phyloP scores from a whole-genome alignment of 2,329 filamentous ascomycete species.

The Graphilbum fragrans region DNA sequence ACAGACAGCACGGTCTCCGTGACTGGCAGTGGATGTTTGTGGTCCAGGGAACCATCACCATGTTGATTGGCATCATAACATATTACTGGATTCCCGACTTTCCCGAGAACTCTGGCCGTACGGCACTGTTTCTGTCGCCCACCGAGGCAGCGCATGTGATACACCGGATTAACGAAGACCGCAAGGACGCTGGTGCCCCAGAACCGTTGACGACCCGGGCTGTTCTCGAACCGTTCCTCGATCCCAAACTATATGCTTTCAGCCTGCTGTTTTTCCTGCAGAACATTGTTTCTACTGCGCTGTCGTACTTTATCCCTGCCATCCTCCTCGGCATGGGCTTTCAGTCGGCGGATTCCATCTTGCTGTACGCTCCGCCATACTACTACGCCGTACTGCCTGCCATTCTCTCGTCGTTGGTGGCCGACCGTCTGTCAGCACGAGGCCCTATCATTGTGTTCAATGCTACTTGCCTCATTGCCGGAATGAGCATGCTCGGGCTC shows the following conservation, averaged over 20 bases:
- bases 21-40: constrained; percentile 1
- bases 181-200: constrained; percentile 37
- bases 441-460: constrained; percentile 56
- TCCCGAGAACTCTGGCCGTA: constrained; percentile 39
- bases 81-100: constrained; percentile 52
- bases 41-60: neutral
- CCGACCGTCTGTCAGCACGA: constrained; percentile 54
- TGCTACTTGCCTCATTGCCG: constrained; percentile 38
- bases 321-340: constrained; percentile 60
- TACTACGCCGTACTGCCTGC: constrained; percentile 51
- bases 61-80: constrained; percentile 27
- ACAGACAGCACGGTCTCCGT: neutral
- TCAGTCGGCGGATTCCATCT: constrained; percentile 49
- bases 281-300: constrained; percentile 60
- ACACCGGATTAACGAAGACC: constrained; percentile 40
- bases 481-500: constrained; percentile 62
- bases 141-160: constrained; percentile 38
- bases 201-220: constrained; percentile 36
- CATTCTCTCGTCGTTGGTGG: constrained; percentile 45
- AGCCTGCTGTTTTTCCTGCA: constrained; percentile 48
- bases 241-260: constrained; percentile 50
- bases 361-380: constrained; percentile 59
- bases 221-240: constrained; percentile 32
- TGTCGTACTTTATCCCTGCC: constrained; percentile 69
- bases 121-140: constrained; percentile 38